phyloP scores from a whole-genome alignment of 257 asterid genomes.

The Solanum rostratum region DNA sequence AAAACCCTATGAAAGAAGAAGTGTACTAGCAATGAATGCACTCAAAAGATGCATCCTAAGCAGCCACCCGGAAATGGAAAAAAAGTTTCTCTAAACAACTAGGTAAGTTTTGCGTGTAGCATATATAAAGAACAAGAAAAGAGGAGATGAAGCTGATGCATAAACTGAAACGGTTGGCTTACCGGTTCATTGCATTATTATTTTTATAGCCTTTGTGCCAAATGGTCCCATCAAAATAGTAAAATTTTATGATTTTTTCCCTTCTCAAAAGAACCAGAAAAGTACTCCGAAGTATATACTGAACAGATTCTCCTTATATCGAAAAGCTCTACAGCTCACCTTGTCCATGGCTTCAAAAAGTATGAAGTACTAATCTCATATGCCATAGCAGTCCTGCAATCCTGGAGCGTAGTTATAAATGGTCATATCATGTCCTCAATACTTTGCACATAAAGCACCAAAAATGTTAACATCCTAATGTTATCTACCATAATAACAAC shows the following conservation, averaged over 20 bases:
- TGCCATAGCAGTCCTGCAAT: neutral
- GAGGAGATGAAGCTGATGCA: constrained; percentile 64
- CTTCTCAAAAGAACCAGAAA: neutral
- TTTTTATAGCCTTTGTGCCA: neutral
- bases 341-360: neutral
- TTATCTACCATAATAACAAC: neutral
- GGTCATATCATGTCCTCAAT: neutral
- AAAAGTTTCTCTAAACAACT: neutral
- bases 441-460: neutral
- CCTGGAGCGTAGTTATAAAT: neutral
- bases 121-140: neutral
- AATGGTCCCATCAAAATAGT: neutral
- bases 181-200: constrained; percentile 35
- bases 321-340: neutral
- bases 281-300: neutral
- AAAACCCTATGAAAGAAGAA: neutral
- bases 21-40: neutral
- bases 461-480: neutral
- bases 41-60: neutral
- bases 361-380: neutral
- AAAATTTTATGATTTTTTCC: neutral
- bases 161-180: constrained; percentile 32
- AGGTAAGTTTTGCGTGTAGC: neutral
- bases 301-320: neutral
- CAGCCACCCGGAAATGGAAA: neutral